Conservation (phyloP, 169 alveolate genomes). For the Eimeria zaria region DNA sequence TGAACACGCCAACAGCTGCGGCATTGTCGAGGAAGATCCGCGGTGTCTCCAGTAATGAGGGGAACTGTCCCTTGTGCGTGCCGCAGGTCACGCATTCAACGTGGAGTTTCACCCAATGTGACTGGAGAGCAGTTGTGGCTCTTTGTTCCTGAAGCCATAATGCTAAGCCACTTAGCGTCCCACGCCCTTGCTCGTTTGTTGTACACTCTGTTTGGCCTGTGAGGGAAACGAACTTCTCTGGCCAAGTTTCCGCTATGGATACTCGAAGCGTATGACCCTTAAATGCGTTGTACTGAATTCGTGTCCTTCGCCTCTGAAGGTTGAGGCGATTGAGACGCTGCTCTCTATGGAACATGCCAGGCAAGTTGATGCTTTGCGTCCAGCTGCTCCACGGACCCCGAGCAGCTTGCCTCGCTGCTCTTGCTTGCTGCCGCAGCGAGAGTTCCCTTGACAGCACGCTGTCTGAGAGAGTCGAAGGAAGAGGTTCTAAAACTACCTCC, state of each 20-base stretch:
- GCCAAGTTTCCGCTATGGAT: conserved; percentile 36
- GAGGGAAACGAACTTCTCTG: not conserved
- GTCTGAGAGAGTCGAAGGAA: not conserved
- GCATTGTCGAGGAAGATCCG: not conserved
- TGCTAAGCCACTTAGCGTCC: conserved; percentile 33
- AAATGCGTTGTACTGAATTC: not conserved
- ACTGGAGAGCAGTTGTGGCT: not conserved
- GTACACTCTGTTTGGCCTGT: not conserved
- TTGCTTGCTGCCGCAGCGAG: conserved; percentile 20
- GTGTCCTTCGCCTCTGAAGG: not conserved
- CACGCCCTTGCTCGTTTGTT: conserved; percentile 29
- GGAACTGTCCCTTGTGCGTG: not conserved
- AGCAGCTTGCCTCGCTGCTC: not conserved
- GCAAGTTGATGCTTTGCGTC: not conserved
- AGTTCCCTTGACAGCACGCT: conserved; percentile 7
- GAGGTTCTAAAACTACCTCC: not conserved
- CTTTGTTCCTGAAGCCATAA: conserved; percentile 59
- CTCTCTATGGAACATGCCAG: not conserved
- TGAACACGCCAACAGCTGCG: conserved; percentile 45
- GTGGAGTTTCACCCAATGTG: conserved; percentile 38
- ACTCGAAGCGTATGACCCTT: not conserved
- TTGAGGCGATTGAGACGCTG: not conserved
- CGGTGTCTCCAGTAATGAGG: not conserved
- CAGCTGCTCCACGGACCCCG: conserved; percentile 49
- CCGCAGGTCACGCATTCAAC: conserved; percentile 43